phyloP scores from a whole-genome alignment of 768 basidiomycete species.

The Macrocybe gigantea region DNA sequence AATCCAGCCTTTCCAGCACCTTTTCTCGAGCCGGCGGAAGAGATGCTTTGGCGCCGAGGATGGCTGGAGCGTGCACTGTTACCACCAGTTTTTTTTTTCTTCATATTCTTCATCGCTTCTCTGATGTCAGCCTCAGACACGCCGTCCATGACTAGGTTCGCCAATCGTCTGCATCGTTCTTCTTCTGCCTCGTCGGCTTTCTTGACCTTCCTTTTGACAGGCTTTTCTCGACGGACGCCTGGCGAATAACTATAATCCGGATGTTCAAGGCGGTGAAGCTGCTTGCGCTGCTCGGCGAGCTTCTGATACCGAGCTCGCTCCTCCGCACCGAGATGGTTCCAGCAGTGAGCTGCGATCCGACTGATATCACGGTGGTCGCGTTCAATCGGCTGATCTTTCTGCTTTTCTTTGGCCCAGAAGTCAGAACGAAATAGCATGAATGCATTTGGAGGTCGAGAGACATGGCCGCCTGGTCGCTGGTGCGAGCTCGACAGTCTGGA shows the following conservation, averaged over 20 bases:
- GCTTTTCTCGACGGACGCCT: constrained; percentile 14
- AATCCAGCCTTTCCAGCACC: no score
- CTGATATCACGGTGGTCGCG: constrained; percentile 65
- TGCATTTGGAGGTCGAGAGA: constrained; percentile 69
- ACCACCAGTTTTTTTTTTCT: not conserved
- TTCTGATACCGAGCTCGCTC: constrained; percentile 35
- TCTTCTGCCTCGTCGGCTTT: constrained; percentile 25
- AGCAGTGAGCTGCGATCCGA: constrained; percentile 55
- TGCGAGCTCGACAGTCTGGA: constrained; percentile 12
- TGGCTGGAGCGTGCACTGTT: not conserved
- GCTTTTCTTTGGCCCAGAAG: constrained; percentile 49
- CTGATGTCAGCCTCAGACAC: constrained; percentile 23
- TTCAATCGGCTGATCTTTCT: constrained; percentile 42
- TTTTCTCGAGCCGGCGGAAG: not conserved
- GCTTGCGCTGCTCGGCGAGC: constrained; percentile 38
- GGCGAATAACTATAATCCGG: constrained; percentile 57
- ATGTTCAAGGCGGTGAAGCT: constrained; percentile 38
- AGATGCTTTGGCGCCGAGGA: not conserved
- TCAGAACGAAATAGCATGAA: constrained; percentile 71
- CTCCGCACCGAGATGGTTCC: constrained; percentile 43
- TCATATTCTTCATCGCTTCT: constrained; percentile 10
- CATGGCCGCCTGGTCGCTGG: constrained; percentile 33
- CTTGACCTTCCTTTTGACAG: constrained; percentile 30
- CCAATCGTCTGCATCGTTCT: constrained; percentile 32
- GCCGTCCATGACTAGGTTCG: constrained; percentile 27